Percentiles rank a stretch among this genome's conserved stretches.
Conservation (phyloP, 257 asterid genomes). For the Petunia secreta region DNA sequence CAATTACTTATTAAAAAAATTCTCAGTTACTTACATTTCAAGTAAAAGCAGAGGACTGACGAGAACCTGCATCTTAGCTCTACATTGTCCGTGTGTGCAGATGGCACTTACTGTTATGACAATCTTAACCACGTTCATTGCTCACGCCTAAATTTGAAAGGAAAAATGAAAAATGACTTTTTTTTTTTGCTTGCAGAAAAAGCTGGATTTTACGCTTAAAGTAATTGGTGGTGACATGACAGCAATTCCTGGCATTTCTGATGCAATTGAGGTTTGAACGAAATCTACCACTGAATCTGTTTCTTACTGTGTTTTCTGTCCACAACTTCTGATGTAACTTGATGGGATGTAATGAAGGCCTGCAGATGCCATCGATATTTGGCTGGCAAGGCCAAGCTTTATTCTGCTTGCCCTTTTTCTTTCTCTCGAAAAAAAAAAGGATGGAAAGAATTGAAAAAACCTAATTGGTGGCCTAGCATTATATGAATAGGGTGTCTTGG, state of each 20-base stretch:
- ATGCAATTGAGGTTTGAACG: conserved; percentile 77
- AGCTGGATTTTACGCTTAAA: conserved; percentile 84
- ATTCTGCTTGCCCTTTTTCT: not conserved
- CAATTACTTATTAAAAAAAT: not conserved
- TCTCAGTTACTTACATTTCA: not conserved
- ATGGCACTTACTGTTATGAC: not conserved
- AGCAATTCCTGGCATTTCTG: conserved; percentile 85
- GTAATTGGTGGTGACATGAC: conserved; percentile 90
- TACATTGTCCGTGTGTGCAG: not conserved
- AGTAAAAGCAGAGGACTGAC: not conserved
- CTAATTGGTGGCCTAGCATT: not conserved
- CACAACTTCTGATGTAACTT: not conserved
- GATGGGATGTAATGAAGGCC: not conserved
- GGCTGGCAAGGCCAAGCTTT: not conserved
- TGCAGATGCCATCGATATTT: not conserved
- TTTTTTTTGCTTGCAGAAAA: conserved; percentile 53
- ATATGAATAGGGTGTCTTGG: not conserved
- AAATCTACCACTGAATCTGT: not conserved
- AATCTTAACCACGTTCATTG: not conserved
- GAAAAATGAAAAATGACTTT: not conserved
- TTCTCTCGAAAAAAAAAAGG: not conserved
- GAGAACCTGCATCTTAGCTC: not conserved
- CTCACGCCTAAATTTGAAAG: not conserved
- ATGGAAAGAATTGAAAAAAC: not conserved
- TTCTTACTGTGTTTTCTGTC: not conserved